Conservation (phyloP, 345 rosid genomes). For the Brassica juncea region DNA sequence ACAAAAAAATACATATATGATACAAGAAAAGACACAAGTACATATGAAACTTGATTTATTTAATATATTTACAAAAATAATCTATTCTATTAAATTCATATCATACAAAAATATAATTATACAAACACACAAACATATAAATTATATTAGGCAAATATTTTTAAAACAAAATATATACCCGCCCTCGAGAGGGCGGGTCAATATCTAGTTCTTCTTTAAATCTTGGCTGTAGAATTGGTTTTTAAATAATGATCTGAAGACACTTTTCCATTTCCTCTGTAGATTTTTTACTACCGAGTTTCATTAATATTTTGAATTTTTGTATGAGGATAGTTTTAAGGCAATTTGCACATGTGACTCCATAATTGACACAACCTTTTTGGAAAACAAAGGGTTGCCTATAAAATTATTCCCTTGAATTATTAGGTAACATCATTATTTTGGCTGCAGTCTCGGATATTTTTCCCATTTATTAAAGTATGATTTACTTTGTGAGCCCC, state of each 20-base stretch:
- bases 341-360: slow-evolving; percentile 33
- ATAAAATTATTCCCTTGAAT: slow-evolving; percentile 11
- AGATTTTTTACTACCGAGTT: not conserved
- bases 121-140: too few relatives aligned
- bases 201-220: slow-evolving; percentile 10
- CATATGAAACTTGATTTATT: too few relatives aligned
- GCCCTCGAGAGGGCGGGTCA: too few relatives aligned
- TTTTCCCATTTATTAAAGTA: not conserved
- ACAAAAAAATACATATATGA: too few relatives aligned
- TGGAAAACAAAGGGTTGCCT: slow-evolving; percentile 14
- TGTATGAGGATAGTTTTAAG: not conserved
- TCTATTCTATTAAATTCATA: too few relatives aligned
- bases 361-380: slow-evolving; percentile 30
- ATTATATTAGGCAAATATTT: too few relatives aligned
- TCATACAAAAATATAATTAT: too few relatives aligned
- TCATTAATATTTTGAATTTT: slow-evolving; percentile 16
- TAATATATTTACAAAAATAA: too few relatives aligned
- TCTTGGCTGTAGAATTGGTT: slow-evolving; percentile 8
- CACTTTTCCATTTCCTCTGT: not conserved
- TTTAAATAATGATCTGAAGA: not conserved
- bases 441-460: not conserved
- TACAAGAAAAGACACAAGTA: too few relatives aligned
- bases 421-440: slow-evolving; percentile 17
- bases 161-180: too few relatives aligned
- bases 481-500: not conserved